Base-by-base conservation (phyloP, 495 filamentous ascomycete species). In the Sphaerosporella brunnea region DNA sequence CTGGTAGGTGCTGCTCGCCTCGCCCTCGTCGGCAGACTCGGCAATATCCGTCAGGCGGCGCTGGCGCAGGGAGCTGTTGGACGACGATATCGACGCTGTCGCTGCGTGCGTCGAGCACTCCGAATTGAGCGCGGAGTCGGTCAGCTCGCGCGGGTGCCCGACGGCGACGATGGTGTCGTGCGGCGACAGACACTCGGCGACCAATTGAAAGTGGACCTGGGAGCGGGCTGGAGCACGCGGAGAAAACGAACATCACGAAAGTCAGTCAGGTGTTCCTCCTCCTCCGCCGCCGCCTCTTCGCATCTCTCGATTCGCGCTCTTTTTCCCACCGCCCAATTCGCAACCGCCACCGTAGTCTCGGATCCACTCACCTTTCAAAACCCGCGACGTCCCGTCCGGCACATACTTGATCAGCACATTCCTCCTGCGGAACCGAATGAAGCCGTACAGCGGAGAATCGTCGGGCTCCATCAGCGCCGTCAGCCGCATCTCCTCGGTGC, bases 371-470 rank as follows among this genome's bases (percentile, higher is more conserved):
- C 90, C 90, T 80, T 90, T 81, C 20, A 97, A 64, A 43, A 97
- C 69, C 49, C 90, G 73, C 44, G 88, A 95, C 41, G 86, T 80
- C 26, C 79, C 84, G 52, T 93, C 82, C 2, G 92, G 92, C 44
- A 93, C 68, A 59, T 86, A 94, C 61, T 87, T 93, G 56, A 97
- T 73, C 36, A 97, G 66, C 45, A 96, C 80, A 65, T 86, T 95
- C 55, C 84, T 74, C 54, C 87, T 77, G 20, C 90, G 73, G 59
- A 95, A 96, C 47, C 82, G 74, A 45, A 97, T 65, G 51, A 94
- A 90, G 30, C 90, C 92, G 59, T 87, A 97, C 20, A 97, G 67
- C 9, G 92, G 90, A 39, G 84, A 88, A 36, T 70, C 71, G 48
- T 95, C 84, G 30, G 79, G 73, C 56, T 93, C 92, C 52, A 72